Conservation (phyloP, 1,284 basidiomycete species). For the Moesziomyces parantarcticus region DNA sequence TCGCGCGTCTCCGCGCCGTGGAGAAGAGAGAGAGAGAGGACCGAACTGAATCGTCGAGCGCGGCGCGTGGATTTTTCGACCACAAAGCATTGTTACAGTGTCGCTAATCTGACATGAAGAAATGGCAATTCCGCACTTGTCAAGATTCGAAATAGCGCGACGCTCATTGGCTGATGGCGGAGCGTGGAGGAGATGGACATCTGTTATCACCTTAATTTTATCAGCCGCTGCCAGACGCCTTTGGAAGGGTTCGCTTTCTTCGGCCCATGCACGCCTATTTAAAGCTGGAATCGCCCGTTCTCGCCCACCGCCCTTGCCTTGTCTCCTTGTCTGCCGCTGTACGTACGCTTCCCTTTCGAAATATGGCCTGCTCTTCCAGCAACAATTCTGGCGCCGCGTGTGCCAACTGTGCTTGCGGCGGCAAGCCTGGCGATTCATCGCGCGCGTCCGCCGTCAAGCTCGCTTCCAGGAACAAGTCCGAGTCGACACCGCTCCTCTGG, state of each 20-base stretch:
- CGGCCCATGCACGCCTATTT: not conserved
- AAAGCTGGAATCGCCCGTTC: not conserved
- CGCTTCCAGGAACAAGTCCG: constrained; percentile 25
- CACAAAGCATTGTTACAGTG: too few relatives aligned
- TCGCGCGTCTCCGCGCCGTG: too few relatives aligned
- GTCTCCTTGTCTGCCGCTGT: too few relatives aligned
- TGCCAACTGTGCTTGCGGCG: constrained; percentile 40
- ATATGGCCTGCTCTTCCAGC: constrained; percentile 41
- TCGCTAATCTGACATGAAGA: too few relatives aligned
- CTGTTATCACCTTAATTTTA: not conserved
- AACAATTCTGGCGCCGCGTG: constrained; percentile 23
- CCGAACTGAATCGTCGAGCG: too few relatives aligned
- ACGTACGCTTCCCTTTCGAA: not conserved
- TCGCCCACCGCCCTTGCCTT: not conserved
- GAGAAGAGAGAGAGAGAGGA: too few relatives aligned
- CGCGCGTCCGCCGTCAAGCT: constrained; percentile 32
- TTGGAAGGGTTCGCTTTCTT: not conserved
- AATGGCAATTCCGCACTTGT: too few relatives aligned
- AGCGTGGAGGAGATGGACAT: too few relatives aligned
- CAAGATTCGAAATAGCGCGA: constrained; percentile 22
- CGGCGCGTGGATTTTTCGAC: too few relatives aligned
- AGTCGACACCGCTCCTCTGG: constrained; percentile 50
- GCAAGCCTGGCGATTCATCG: constrained; percentile 2
- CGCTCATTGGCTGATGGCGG: constrained; percentile 26
- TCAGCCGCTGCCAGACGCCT: too few relatives aligned